Percentiles rank a stretch among this genome's conserved stretches.
Evolutionary conservation across 805 yeast species (phyloP).

Genomic region (Kurtzmaniella cleridarum): DNA sequence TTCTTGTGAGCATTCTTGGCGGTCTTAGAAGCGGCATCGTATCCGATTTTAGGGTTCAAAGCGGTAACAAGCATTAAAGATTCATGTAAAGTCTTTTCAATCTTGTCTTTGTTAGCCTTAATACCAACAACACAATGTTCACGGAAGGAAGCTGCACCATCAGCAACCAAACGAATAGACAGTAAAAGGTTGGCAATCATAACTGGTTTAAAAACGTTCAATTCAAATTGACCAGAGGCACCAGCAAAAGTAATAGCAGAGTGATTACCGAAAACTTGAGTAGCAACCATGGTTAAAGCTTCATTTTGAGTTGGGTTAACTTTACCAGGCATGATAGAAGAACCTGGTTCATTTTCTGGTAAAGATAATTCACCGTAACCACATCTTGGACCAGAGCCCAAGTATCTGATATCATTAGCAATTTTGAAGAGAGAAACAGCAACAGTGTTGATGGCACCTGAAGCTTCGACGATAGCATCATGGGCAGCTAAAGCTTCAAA

Average conservation of each 20-base stretch:
- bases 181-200: slow-evolving; percentile 32
- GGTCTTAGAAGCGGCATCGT: slow-evolving; percentile 35
- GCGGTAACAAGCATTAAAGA: slow-evolving; percentile 38
- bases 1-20: slow-evolving; percentile 39
- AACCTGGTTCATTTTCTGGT: slow-evolving; percentile 38
- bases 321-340: slow-evolving; percentile 39
- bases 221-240: slow-evolving; percentile 36
- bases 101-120: slow-evolving; percentile 31
- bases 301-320: slow-evolving; percentile 38
- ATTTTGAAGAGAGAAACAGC: slow-evolving; percentile 34
- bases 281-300: slow-evolving; percentile 37
- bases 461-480: slow-evolving; percentile 36
- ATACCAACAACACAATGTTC: slow-evolving; percentile 35
- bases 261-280: slow-evolving; percentile 36
- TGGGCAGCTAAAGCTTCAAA: slow-evolving; percentile 39
- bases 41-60: slow-evolving; percentile 36
- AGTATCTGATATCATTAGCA: slow-evolving; percentile 35
- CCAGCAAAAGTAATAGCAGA: slow-evolving; percentile 34
- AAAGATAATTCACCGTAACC: slow-evolving; percentile 36
- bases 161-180: slow-evolving; percentile 31
- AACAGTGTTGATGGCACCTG: slow-evolving; percentile 34
- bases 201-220: slow-evolving; percentile 37
- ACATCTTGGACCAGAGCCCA: slow-evolving; percentile 38
- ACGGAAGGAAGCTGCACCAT: slow-evolving; percentile 30
- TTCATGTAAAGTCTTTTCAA: slow-evolving; percentile 30